Conservation (phyloP, 768 basidiomycete genomes). For the Trichaptum fuscoviolaceum region DNA sequence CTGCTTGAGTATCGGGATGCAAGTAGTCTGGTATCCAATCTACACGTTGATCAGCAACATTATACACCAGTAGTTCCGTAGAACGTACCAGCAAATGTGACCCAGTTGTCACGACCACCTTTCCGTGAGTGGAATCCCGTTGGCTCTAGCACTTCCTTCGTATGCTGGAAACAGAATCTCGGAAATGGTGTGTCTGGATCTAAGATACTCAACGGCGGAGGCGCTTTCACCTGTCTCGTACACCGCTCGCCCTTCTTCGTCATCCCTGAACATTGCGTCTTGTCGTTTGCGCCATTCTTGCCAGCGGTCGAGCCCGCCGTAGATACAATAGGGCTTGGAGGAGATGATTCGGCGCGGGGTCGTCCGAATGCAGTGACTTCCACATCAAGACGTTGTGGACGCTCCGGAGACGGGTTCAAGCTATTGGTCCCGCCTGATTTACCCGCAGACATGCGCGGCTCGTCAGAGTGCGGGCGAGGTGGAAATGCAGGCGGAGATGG, state of each 20-base stretch:
- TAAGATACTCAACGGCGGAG: slow-evolving; percentile 23
- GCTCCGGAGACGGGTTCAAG: slow-evolving; percentile 7
- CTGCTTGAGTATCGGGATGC: slow-evolving; percentile 51
- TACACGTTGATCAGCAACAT: slow-evolving; percentile 19
- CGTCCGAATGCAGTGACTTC: slow-evolving; percentile 5
- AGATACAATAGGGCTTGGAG: slow-evolving; percentile 15
- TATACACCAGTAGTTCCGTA: slow-evolving; percentile 3
- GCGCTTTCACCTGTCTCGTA: slow-evolving; percentile 48
- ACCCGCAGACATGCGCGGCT: slow-evolving; percentile 3
- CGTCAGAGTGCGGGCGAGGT: slow-evolving; percentile 30
- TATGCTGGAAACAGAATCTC: slow-evolving; percentile 62
- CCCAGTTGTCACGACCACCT: slow-evolving; percentile 36
- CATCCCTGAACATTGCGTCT: slow-evolving; percentile 53
- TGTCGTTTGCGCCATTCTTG: slow-evolving; percentile 14
- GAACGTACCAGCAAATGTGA: slow-evolving; percentile 51
- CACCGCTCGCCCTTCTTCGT: slow-evolving; percentile 66
- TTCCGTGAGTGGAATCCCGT: slow-evolving; percentile 55
- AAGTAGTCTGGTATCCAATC: slow-evolving; percentile 72
- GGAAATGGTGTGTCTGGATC: slow-evolving; percentile 28
- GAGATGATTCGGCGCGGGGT: slow-evolving; percentile 17
- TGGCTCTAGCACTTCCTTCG: slow-evolving; percentile 44
- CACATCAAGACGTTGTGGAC: slow-evolving; percentile 9
- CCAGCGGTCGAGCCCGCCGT: slow-evolving; percentile 17
- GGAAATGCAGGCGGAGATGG: slow-evolving; percentile 18
- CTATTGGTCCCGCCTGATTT: background rate